Evolutionary conservation across 129 eudicot species (phyloP).

Genomic region (Daucus carota): DH1_v3.0 NC_030386.2:27908501-27909000

Average conservation of each 20-base stretch:
- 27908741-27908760: too few relatives aligned
- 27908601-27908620: slow-evolving; percentile 79
- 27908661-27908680: not conserved
- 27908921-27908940: not conserved
- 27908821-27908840: not conserved
- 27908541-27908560: slow-evolving; percentile 78
- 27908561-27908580: slow-evolving; percentile 94
- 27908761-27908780: not conserved
- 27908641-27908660: slow-evolving; percentile 64
- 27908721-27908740: too few relatives aligned
- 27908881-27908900: not conserved
- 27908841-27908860: not conserved
- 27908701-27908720: not conserved
- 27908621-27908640: slow-evolving; percentile 77
- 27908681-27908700: not conserved
- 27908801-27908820: not conserved
- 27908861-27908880: not conserved
- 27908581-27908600: slow-evolving; percentile 94
- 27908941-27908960: not conserved
- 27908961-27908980: not conserved
- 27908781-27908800: not conserved
- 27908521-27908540: slow-evolving; percentile 70
- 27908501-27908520: slow-evolving; percentile 43
- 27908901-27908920: not conserved
- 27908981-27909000: not conserved